Evolutionary conservation across 2,329 filamentous ascomycete species (phyloP), one percentile per base, ranked within the genome.

Genomic region (Lecanicillium sp.): DNA sequence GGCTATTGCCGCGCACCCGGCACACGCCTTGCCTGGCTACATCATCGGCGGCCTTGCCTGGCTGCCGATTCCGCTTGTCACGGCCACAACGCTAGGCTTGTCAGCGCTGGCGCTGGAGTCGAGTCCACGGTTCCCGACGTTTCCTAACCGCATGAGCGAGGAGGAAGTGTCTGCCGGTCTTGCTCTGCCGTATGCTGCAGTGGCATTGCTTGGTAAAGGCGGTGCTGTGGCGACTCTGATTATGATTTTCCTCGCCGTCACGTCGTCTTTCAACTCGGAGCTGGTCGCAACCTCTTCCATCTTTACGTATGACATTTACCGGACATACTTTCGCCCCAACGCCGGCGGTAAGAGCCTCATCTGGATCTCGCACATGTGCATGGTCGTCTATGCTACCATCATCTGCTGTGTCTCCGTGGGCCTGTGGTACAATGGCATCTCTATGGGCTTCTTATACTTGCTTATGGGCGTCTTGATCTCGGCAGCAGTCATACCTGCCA

Each of bases 401-500:
- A 91, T 95, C 71, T 87, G 87, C 12, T 78, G 72, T 2, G 88
- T 94, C 65, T 83, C 83, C 1, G 87, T 87, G 0, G 88, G 86
- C 0, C 77, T 93, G 0, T 80, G 72, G 62, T 85, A 86, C 53
- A 82, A 79, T 2, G 83, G 85, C 17, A 86, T 95, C 52, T 84
- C 80, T 10, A 93, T 95, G 87, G 90, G 89, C 10, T 94, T 90
- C 59, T 73, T 94, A 3, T 94, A 94, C 60, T 71, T 95, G 1
- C 79, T 95, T 61, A 95, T 95, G 90, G 90, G 90, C 7, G 86
- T 90, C 43, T 87, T 95, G 58, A 93, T 95, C 60, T 89, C 84
- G 0, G 81, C 86, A 0, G 90, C 88, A 3, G 89, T 95, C 3
- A 75, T 95, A 11, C 90, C 90, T 0, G 87, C 88, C 0, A 84